Base-by-base conservation (phyloP, 1,139 yeast genomes). In the Geotrichum restrictum region DNA sequence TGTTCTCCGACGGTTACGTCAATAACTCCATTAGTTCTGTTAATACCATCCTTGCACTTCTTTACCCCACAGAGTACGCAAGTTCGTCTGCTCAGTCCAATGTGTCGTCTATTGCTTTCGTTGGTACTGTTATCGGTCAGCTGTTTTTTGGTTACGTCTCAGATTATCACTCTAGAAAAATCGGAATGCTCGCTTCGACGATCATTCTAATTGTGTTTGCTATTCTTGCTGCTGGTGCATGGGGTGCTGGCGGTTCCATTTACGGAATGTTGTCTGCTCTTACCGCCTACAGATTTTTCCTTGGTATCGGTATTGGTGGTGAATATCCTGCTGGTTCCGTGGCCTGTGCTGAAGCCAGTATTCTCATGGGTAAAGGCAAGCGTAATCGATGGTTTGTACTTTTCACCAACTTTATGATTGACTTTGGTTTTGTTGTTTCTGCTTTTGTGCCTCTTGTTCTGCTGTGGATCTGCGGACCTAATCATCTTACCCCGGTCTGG, bases 261-360 rank as follows among this genome's bases (percentile, higher is more conserved):
- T 74, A 78, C 51, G 96, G 96, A 34, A 72, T 88, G 71, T 80
- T 88, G 60, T 83, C 88, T 5, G 93, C 95, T 19, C 73, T 91
- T 49, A 88, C 95, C 11, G 83, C 83, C 16, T 88, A 85, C 69
- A 79, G 98, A 67, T 87, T 88, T 71, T 85, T 91, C 68, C 74
- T 91, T 51, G 97, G 96, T 69, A 76, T 85, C 60, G 94, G 89
- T 58, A 75, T 77, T 55, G 76, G 76, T 21, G 91, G 95, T 49
- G 98, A 91, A 72, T 91, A 91, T 67, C 96, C 96, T 44, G 85
- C 95, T 22, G 88, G 96, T 37, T 86, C 96, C 1, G 94, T 91
- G 27, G 95, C 95, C 46, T 88, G 95, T 59, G 91, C 96, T 31
- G 98, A 91, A 71, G 94, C 95, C 46, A 84, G 95, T 40, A 82